Evolutionary conservation across 108 stramenopile species (phyloP), one percentile per base, ranked within the genome.

Genomic region (Fistulifera solaris): DNA sequence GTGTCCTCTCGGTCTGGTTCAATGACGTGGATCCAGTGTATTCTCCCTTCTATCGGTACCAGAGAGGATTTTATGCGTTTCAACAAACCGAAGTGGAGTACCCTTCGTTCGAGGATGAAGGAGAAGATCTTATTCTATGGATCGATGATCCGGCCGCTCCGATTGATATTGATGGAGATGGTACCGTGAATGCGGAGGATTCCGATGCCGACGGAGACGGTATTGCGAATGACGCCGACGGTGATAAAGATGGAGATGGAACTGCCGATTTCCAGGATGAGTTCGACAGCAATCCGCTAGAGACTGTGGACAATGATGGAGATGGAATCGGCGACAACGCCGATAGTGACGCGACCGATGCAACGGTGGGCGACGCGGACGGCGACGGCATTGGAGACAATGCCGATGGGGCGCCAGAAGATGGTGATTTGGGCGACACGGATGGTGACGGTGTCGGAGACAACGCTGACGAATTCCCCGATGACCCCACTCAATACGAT

Each of bases 251-350:
- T 11, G 44, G 44, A 45, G 44, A 21, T 45, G 44, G 44, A 11
- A 45, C 16, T 4, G 7, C 44, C 7, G 11, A 45, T 45, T 45
- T 19, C 21, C 19, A 45, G 16, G 19, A 45, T 17, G 44, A 45
- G 11, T 45, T 19, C 11, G 44, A 45, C 4, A 45, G 11, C 11
- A 11, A 45, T 45, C 44, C 44, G 7, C 11, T 45, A 11, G 44
- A 19, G 44, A 45, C 3, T 45, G 19, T 3, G 11, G 16, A 45
- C 44, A 11, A 4, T 4, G 44, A 45, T 45, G 44, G 44, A 8
- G 44, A 45, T 45, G 44, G 21, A 45, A 21, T 19, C 21, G 44
- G 44, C 44, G 44, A 45, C 19, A 45, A 45, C 6, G 44, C 21
- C 3, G 16, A 45, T 21, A 6, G 21, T 3, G 44, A 45, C 11